Evolutionary conservation across 495 filamentous ascomycete genomes (phyloP).

Genomic region (Neurospora sp.): DNA sequence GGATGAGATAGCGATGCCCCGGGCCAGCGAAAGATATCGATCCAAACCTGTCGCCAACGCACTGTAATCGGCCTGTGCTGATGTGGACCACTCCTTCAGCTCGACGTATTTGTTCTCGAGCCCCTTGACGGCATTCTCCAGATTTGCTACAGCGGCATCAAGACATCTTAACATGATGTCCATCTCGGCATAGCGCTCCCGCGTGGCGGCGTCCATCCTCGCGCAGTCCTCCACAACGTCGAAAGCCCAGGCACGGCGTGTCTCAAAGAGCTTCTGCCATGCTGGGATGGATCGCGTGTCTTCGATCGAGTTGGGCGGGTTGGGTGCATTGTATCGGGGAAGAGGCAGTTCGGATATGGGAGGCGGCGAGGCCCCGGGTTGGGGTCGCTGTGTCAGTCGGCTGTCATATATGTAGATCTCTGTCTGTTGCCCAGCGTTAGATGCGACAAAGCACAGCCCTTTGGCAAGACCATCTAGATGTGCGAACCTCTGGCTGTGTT

Average conservation of each 20-base stretch:
- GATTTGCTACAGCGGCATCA: conserved; percentile 69
- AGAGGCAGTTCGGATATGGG: conserved; percentile 40
- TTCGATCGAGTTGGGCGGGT: conserved; percentile 62
- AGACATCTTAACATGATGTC: conserved; percentile 62
- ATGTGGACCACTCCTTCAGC: conserved; percentile 61
- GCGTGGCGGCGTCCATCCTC: conserved; percentile 41
- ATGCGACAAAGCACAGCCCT: neutral
- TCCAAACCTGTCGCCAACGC: conserved; percentile 59
- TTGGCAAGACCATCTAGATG: neutral
- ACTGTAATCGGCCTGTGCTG: conserved; percentile 61
- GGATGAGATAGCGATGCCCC: conserved; percentile 45
- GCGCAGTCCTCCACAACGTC: conserved; percentile 54
- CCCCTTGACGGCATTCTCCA: conserved; percentile 63
- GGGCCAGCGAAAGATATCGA: conserved; percentile 49
- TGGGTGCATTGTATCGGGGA: conserved; percentile 48
- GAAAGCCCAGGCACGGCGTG: conserved; percentile 64
- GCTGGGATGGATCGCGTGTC: conserved; percentile 63
- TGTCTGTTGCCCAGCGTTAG: conserved; percentile 39
- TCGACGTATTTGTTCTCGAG: conserved; percentile 66
- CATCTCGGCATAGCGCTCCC: conserved; percentile 50
- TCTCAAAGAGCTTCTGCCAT: conserved; percentile 74
- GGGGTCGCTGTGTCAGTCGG: conserved; percentile 46
- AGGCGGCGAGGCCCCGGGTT: conserved; percentile 25
- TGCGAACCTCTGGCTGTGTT: conserved; percentile 61
- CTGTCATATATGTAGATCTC: conserved; percentile 85